Base-by-base conservation (phyloP, 257 asterid genomes). In the Jacaranda copaia region DNA sequence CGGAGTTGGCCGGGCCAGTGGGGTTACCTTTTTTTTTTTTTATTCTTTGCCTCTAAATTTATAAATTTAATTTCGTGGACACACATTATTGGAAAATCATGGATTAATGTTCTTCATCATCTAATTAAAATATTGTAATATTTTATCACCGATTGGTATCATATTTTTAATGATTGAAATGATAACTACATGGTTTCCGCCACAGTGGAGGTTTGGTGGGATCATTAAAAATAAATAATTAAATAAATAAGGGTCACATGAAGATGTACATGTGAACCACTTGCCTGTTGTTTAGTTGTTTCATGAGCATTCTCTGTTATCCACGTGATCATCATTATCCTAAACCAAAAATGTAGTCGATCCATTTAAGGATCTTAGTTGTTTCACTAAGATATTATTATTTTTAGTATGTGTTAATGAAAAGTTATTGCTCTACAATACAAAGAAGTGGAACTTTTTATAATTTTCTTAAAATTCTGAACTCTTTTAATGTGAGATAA, bases 201-300 rank as follows among this genome's bases (percentile, higher is more conserved):
- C 57, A 14, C 5, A 18, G 15, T 57, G 13, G 39, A 6, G 14
- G 38, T 19, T 16, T 65, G 15, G 53, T 65, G 14, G 55, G 13
- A 25, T 25, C 32, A 25, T 25, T 25, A 25, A 25, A 25, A 25
- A 25, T 0, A 25, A 25, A 0, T 25, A 25, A 25, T 25, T n/a
- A 65, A 15, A 11, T 42, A 42, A 18, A 42, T 72, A 14, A 8
- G 38, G 38, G 16, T 73, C 76, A 66, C 75, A 57, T 66, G 83
- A 66, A 48, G 45, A 11, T 11, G 58, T 55, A 73, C 75, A 48
- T 79, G 74, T 79, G 82, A 72, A 65, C 63, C 38, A 56, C 39
- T 71, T 52, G 74, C 18, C 32, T 63, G 39, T 15, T 51, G 55
- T 59, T 69, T 39, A 52, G 45, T 68, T 32, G 25, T 49, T 62